Conservation (phyloP, 805 yeast species). For the Saccharomycopsis fibuligera region DNA sequence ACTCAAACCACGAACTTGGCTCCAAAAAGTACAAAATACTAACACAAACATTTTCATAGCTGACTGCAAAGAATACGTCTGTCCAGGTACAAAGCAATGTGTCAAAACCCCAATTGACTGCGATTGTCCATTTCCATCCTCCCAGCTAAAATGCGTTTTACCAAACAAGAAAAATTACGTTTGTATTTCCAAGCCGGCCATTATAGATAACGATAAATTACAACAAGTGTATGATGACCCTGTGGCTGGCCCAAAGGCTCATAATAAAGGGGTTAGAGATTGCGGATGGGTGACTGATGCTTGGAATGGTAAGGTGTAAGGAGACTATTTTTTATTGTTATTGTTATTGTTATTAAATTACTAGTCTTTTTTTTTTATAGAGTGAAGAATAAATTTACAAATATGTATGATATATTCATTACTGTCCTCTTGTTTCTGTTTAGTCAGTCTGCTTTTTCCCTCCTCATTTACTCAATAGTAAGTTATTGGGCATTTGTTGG, state of each 20-base stretch:
- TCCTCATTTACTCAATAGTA: no score
- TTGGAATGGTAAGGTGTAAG: no score
- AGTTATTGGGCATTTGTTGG: no score
- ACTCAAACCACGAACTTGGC: no score
- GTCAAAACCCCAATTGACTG: constrained; percentile 66
- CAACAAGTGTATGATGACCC: constrained; percentile 37
- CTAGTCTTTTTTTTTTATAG: no score
- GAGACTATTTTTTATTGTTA: no score
- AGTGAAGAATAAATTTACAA: no score
- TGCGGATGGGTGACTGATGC: constrained; percentile 83
- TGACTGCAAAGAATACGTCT: constrained; percentile 61
- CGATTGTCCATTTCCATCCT: constrained; percentile 85
- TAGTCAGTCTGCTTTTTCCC: no score
- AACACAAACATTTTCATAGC: constrained; percentile 26
- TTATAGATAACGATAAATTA: constrained; percentile 31
- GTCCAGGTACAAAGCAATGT: constrained; percentile 79
- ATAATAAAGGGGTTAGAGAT: constrained; percentile 51
- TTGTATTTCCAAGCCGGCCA: constrained; percentile 80
- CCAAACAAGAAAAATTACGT: constrained; percentile 62
- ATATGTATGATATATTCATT: no score
- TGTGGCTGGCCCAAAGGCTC: constrained; percentile 39
- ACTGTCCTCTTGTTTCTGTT: no score
- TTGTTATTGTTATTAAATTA: no score
- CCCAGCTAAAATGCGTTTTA: constrained; percentile 73
- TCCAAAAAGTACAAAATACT: not conserved